Percentiles rank a stretch among this genome's conserved stretches.
Conservation (phyloP, 495 filamentous ascomycete genomes). For the Pyrenula massariospora region DNA sequence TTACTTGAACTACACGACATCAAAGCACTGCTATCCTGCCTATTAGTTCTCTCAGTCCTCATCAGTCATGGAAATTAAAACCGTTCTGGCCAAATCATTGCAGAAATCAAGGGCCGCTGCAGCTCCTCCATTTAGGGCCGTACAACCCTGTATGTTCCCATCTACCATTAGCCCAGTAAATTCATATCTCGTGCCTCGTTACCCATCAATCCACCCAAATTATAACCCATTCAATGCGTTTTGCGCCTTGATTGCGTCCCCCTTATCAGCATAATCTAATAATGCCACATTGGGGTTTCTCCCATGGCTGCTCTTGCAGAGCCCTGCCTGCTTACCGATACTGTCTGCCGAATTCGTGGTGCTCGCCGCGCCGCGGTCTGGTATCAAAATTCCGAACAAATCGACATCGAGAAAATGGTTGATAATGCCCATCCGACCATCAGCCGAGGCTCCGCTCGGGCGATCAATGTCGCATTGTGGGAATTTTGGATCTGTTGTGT, state of each 20-base stretch:
- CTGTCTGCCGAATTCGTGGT: slow-evolving; percentile 50
- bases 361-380: slow-evolving; percentile 37
- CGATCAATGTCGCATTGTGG: slow-evolving; percentile 48
- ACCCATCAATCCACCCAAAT: background rate
- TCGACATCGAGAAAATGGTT: slow-evolving; percentile 37
- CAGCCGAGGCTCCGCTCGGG: slow-evolving; percentile 29
- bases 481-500: slow-evolving; percentile 37
- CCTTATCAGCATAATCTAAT: slow-evolving; percentile 57
- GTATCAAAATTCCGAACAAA: slow-evolving; percentile 37
- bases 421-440: slow-evolving; percentile 42
- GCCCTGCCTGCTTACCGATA: slow-evolving; percentile 42
- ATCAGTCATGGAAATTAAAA: too few species aligned
- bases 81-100: too few species aligned
- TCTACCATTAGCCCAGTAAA: too few species aligned
- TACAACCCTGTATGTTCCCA: too few species aligned
- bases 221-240: slow-evolving; percentile 46
- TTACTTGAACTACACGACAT: too few species aligned
- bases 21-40: too few species aligned
- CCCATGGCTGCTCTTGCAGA: slow-evolving; percentile 42
- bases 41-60: too few species aligned
- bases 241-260: slow-evolving; percentile 44
- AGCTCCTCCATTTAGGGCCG: too few species aligned
- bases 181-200: too few species aligned
- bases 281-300: slow-evolving; percentile 47
- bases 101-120: too few species aligned